Base-by-base conservation (phyloP, 305 asterid species). In the Lippia alba region DNA sequence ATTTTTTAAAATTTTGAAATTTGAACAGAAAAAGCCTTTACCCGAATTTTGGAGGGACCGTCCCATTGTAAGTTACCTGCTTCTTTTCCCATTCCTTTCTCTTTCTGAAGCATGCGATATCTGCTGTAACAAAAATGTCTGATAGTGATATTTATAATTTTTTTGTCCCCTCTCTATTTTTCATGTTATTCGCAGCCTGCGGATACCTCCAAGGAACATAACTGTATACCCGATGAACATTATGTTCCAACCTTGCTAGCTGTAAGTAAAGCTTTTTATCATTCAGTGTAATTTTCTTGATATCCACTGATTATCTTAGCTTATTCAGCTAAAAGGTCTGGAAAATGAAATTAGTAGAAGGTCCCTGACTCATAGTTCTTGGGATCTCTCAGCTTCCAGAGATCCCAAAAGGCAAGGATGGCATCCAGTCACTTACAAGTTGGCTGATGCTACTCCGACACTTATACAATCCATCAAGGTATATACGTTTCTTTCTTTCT, bases 201-300 rank as follows among this genome's bases (percentile, higher is more conserved):
- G 33, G 90, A 84, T 48, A 68, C 78, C 67, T 88, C 90, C n/a
- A 85, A 84, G 78, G 95, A 91, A 82, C 99, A 94, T 75, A 91
- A 94, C 76, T 94, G 99, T 70, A 87, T 94, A 86, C 97, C 99
- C 30, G 99, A 94, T 80, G 99, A 94, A 86, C 99, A 94, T 74
- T 94, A 94, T 78, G 96, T 94, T 75, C 97, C 83, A 74, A 94
- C 99, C 69, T 83, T 94, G 82, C 90, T 94, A 59, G 81, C 96
- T 49, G 99, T 91, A 83, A 81, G 97, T 78, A 76, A 33, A 61
- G 64, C 67, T 32, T 64, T 56, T 49, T 17, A 50, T 54, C 24
- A 61, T 36, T 59, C 46, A 32, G 30, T 66, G 68, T 60, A 69
- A 56, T 69, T 17, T 68, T 10, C 5, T 41, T 58, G 32, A 48